Conservation (phyloP, 306 rosid species). For the Medicago lupulina region DNA sequence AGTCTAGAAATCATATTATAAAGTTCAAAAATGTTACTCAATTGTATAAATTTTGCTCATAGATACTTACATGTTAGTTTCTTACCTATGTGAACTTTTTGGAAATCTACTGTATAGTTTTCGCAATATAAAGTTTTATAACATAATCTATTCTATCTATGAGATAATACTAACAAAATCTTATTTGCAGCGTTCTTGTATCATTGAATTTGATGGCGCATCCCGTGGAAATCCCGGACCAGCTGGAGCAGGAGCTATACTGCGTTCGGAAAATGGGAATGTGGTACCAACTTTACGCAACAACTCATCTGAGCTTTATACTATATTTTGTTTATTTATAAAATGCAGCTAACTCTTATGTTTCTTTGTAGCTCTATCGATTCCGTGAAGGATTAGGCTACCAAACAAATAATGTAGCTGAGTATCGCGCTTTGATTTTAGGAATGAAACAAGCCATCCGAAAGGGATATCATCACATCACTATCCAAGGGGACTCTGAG, state of each 20-base stretch:
- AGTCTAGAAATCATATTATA: too few relatives aligned
- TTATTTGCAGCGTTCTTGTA: slow-evolving; percentile 59
- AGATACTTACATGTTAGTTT: too few relatives aligned
- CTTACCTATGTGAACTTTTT: too few relatives aligned
- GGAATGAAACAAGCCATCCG: slow-evolving; percentile 72
- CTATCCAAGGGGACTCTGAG: slow-evolving; percentile 70
- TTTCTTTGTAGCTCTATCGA: slow-evolving; percentile 62
- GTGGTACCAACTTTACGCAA: slow-evolving; percentile 44
- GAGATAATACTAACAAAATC: too few relatives aligned
- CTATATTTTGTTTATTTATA: neutral
- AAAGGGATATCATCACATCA: slow-evolving; percentile 68
- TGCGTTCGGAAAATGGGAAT: slow-evolving; percentile 62
- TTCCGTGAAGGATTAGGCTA: slow-evolving; percentile 82
- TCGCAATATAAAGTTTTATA: too few relatives aligned
- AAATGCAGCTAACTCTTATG: slow-evolving; percentile 25
- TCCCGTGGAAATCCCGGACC: slow-evolving; percentile 93
- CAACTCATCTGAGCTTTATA: neutral
- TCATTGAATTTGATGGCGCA: slow-evolving; percentile 84
- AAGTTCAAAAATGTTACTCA: too few relatives aligned
- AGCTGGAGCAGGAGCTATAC: slow-evolving; percentile 90
- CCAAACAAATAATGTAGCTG: slow-evolving; percentile 78
- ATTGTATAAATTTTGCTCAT: too few relatives aligned
- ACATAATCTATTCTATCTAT: too few relatives aligned
- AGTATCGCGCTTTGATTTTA: slow-evolving; percentile 75
- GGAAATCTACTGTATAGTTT: too few relatives aligned